A percentile compares a stretch with the other conserved stretches of the same genome.
These are phyloP conservation scores for Sclerotinia trifoliorum DNA, from an alignment of 2,329 filamentous ascomycete genomes.

Conservation along the genomic window DNA sequence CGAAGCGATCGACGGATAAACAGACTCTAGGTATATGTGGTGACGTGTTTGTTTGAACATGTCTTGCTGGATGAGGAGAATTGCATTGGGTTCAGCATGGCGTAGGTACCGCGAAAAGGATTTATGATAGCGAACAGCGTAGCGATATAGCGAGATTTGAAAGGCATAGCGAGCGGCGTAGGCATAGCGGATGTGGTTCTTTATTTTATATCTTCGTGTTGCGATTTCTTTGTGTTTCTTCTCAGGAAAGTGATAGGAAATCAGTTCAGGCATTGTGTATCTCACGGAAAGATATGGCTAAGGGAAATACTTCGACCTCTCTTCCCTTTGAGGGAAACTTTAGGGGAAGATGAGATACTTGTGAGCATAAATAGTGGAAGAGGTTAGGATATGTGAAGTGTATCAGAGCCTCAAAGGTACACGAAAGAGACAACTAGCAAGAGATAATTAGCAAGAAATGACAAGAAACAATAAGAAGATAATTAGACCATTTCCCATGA, in stretches of 20 bases:
- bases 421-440: constrained; percentile 6
- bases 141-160: neutral
- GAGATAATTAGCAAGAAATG: neutral
- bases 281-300: neutral
- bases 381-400: neutral
- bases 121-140: neutral
- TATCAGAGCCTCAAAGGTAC: neutral
- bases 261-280: constrained; percentile 5
- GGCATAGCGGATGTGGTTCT: neutral
- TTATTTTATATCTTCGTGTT: neutral
- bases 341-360: neutral
- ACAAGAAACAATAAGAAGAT: neutral
- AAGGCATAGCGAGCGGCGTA: constrained; percentile 3
- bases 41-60: neutral
- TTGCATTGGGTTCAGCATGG: neutral
- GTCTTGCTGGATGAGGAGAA: neutral
- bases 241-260: neutral
- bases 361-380: neutral
- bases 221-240: neutral
- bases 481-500: neutral
- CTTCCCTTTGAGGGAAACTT: neutral
- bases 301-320: neutral
- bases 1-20: neutral
- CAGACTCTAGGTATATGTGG: no score
- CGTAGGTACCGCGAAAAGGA: neutral